A percentile compares a stretch with the other conserved stretches of the same genome.
Evolutionary conservation across 1,139 yeast species (phyloP).

Genomic region (Geotrichum restrictum): DNA sequence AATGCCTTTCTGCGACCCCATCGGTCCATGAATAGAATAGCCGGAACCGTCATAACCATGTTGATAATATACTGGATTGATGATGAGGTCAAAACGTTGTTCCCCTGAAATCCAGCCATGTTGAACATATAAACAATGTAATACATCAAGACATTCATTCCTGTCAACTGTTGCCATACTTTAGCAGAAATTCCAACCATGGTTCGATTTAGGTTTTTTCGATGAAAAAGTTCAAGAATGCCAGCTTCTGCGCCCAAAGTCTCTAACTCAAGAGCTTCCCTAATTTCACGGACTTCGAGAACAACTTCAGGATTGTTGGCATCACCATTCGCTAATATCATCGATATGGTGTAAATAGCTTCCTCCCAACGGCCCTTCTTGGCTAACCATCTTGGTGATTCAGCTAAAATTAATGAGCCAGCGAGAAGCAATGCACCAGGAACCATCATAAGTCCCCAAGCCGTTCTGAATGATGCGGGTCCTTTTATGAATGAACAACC

Average conservation of each 20-base stretch:
- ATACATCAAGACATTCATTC: constrained; percentile 62
- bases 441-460: constrained; percentile 64
- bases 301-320: constrained; percentile 51
- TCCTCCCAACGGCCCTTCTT: constrained; percentile 63
- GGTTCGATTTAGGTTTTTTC: constrained; percentile 50
- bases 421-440: constrained; percentile 54
- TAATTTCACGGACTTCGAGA: constrained; percentile 57
- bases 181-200: constrained; percentile 55
- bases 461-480: constrained; percentile 57
- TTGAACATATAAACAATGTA: constrained; percentile 41
- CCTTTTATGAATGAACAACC: constrained; percentile 53
- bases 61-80: constrained; percentile 54
- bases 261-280: constrained; percentile 42
- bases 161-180: constrained; percentile 69
- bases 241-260: constrained; percentile 30
- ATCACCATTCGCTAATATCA: constrained; percentile 53
- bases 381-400: constrained; percentile 73
- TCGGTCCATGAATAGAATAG: constrained; percentile 47
- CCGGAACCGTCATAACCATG: constrained; percentile 43
- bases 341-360: constrained; percentile 51
- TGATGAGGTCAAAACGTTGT: constrained; percentile 45
- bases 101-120: constrained; percentile 41
- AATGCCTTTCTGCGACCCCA: constrained; percentile 53
- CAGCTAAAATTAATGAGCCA: constrained; percentile 55
- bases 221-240: constrained; percentile 48